Percentiles rank a stretch among this genome's conserved stretches.
Evolutionary conservation across 169 alveolate species (phyloP).

Genomic region (Eimeria praecox): DNA sequence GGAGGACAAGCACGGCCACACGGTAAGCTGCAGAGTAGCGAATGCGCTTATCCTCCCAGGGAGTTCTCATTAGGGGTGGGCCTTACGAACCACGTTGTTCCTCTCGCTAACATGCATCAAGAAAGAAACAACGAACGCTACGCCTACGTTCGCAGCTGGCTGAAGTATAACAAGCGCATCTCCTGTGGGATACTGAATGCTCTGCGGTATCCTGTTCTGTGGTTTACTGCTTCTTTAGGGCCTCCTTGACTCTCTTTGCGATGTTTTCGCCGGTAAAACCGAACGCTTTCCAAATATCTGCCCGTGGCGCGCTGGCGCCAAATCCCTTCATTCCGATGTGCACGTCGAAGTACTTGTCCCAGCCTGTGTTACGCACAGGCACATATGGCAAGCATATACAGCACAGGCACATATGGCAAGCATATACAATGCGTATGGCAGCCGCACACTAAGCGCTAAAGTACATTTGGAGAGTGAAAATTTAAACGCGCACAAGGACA

Average conservation of each 20-base stretch:
- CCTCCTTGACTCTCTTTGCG: slow-evolving; percentile 62
- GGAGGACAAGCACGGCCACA: neutral
- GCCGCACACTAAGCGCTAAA: too few relatives aligned
- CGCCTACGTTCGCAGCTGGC: neutral
- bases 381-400: neutral
- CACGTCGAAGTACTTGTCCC: slow-evolving; percentile 82
- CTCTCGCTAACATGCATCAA: neutral
- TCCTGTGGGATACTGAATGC: neutral
- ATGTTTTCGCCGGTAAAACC: slow-evolving; percentile 78
- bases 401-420: neutral
- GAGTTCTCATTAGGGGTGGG: too few relatives aligned
- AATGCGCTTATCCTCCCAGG: neutral
- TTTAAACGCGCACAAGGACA: neutral
- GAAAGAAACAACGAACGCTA: neutral
- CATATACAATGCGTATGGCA: too few relatives aligned
- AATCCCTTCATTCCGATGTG: slow-evolving; percentile 81
- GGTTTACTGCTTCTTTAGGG: slow-evolving; percentile 19
- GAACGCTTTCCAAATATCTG: slow-evolving; percentile 62
- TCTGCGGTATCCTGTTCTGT: neutral
- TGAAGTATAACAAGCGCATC: neutral
- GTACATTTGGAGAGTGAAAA: neutral
- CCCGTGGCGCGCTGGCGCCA: slow-evolving; percentile 80
- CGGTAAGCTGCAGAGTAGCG: neutral
- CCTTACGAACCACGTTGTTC: neutral
- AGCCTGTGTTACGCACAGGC: slow-evolving; percentile 28